These are phyloP conservation scores for Ceratobasidium sp. DNA, from an alignment of 1,284 basidiomycete genomes.

Conservation along the genomic window DNA sequence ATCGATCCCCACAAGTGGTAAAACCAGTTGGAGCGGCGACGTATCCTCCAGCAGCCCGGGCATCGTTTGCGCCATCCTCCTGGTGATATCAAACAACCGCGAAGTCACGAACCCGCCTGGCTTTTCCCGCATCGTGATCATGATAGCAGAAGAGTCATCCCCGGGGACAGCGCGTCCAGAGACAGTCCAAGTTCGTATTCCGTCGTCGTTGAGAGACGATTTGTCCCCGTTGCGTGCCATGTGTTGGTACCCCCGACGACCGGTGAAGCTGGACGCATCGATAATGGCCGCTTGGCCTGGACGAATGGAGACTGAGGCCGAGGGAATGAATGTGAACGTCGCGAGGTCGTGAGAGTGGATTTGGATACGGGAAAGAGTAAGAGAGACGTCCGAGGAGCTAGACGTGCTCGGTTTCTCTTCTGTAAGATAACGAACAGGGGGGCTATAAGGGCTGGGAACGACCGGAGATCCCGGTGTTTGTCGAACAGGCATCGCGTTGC, in stretches of 20 bases:
- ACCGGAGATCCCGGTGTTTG: slow-evolving; percentile 59
- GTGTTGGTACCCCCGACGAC: slow-evolving; percentile 64
- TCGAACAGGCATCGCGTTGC: slow-evolving; percentile 68
- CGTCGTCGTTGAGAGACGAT: slow-evolving; percentile 70
- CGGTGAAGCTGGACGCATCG: slow-evolving; percentile 67
- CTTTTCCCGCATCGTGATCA: slow-evolving; percentile 68
- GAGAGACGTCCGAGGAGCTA: slow-evolving; percentile 33
- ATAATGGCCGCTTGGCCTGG: slow-evolving; percentile 71
- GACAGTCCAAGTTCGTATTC: slow-evolving; percentile 75
- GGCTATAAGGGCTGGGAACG: slow-evolving; percentile 69
- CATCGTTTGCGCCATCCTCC: slow-evolving; percentile 58
- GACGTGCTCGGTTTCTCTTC: slow-evolving; percentile 60
- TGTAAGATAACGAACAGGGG: slow-evolving; percentile 67
- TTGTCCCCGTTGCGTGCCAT: slow-evolving; percentile 64
- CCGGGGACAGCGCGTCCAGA: slow-evolving; percentile 57
- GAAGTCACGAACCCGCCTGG: slow-evolving; percentile 67
- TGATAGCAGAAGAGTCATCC: slow-evolving; percentile 56
- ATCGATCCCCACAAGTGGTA: slow-evolving; percentile 59
- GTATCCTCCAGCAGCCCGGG: slow-evolving; percentile 61
- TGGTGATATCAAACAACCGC: slow-evolving; percentile 64
- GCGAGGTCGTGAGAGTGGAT: slow-evolving; percentile 66
- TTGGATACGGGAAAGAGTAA: slow-evolving; percentile 59
- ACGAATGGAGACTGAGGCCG: slow-evolving; percentile 57
- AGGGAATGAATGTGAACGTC: slow-evolving; percentile 65
- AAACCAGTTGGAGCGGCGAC: slow-evolving; percentile 54